Base-by-base conservation (phyloP, 1,139 yeast genomes). In the Magnusiomyces magnusii region DNA sequence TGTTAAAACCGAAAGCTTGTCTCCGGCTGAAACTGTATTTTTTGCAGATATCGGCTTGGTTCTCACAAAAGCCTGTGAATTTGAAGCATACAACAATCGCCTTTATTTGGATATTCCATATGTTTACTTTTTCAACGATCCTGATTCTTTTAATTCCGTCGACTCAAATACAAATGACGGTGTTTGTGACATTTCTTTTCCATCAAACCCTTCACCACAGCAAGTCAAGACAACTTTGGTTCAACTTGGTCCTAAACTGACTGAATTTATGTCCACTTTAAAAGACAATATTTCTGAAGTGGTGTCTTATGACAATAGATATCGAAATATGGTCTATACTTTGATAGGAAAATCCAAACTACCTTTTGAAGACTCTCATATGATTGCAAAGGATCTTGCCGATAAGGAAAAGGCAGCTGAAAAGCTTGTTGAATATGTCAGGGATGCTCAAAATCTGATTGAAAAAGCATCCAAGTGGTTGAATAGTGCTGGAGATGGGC, bases 331-430 rank as follows among this genome's bases (percentile, higher is more conserved):
- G 49, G 47, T 53, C 23, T 31, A 53, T n/a, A 53, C 49, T 5
- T 19, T 53, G 34, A 42, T 53, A 17, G 47, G 47, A 42, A 53
- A 53, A 27, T 19, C 34, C 10, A 24, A 27, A 19, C 55, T 42
- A 2, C 55, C 55, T 3, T 53, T 53, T 41, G 36, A 53, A 13
- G 55, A 53, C 34, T 23, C 55, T 25, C 55, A 53, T 27, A 24
- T 27, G 55, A 53, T 53, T 41, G 55, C 55, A 13, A 53, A 41
- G 5, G 55, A 53, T 41, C 41, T 53, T 5, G 21, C 44, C 15
- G 39, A 25, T 5, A 27, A 31, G 5, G 55, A 53, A 24, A 10
- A 17, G 13, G 21, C 50, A 2, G 21, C 55, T 25, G 23, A 41
- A 25, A 31, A 23, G 2, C 34, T 53, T 27, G 31, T 10, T 10